Evolutionary conservation across 306 rosid species (phyloP).

Genomic region (Lagenaria siceraria): DNA sequence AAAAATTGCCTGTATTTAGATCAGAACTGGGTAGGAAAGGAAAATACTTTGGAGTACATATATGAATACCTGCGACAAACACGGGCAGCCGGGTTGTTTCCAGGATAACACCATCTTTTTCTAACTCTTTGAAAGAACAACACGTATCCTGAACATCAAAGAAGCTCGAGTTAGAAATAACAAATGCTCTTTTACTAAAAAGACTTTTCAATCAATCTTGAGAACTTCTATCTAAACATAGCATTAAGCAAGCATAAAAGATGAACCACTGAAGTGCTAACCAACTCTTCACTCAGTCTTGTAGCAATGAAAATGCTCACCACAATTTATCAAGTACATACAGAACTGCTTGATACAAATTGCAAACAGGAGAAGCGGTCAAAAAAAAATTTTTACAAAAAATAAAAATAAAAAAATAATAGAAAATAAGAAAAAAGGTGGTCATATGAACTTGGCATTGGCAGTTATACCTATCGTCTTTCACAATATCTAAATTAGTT

Average conservation of each 20-base stretch:
- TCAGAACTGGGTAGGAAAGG: constrained; percentile 2
- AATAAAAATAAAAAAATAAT: no score
- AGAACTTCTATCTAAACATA: background rate
- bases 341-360: background rate
- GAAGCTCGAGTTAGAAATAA: background rate
- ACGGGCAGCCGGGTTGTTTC: constrained; percentile 18
- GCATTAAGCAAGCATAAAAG: background rate
- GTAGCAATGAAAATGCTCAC: background rate
- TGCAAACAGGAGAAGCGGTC: background rate
- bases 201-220: background rate
- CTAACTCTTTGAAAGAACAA: constrained; percentile 18
- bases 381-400: no score
- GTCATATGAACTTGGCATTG: background rate
- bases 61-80: background rate
- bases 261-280: background rate
- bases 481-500: background rate
- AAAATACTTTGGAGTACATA: background rate
- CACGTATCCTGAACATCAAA: constrained; percentile 33
- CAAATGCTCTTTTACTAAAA: background rate
- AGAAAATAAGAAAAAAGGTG: no score
- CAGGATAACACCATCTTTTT: constrained; percentile 20
- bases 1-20: background rate
- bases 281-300: background rate
- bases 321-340: background rate
- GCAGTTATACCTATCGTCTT: background rate